Conservation (phyloP, 768 basidiomycete genomes). For the Mrakia gelida region DNA sequence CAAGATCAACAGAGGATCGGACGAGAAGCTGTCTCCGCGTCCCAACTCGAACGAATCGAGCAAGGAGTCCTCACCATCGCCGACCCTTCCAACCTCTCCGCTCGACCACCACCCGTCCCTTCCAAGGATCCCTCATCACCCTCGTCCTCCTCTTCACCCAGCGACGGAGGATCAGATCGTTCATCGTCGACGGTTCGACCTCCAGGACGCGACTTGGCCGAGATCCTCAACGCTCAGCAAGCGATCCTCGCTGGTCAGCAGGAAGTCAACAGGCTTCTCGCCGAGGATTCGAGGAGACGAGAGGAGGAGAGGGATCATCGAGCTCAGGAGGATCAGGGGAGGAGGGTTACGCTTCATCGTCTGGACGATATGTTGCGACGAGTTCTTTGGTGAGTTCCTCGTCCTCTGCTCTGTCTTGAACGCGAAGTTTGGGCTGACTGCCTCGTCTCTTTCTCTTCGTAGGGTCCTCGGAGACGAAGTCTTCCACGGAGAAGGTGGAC, state of each 20-base stretch:
- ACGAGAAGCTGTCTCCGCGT: constrained; percentile 12
- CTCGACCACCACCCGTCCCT: constrained; percentile 6
- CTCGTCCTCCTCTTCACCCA: neutral
- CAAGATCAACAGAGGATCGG: constrained; percentile 27
- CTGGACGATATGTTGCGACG: constrained; percentile 18
- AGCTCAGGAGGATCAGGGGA: neutral
- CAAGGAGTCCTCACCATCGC: constrained; percentile 17
- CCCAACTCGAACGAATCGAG: constrained; percentile 20
- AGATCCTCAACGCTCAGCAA: neutral
- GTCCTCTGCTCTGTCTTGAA: neutral
- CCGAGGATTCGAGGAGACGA: constrained; percentile 4
- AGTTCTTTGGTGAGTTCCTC: constrained; percentile 3
- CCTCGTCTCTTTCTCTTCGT: neutral
- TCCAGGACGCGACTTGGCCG: neutral
- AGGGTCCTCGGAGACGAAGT: constrained; percentile 27
- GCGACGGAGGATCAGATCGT: neutral
- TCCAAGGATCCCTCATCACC: constrained; percentile 7
- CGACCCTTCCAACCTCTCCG: neutral
- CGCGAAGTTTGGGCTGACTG: neutral
- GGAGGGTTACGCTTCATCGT: constrained; percentile 19
- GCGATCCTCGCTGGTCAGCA: neutral
- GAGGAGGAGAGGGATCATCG: constrained; percentile 17
- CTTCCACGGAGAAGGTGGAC: constrained; percentile 22
- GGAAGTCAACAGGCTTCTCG: constrained; percentile 5
- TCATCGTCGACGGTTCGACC: constrained; percentile 16